Conservation (phyloP, 192 early-diverging fungal species). For the Coemansia sp. region DNA sequence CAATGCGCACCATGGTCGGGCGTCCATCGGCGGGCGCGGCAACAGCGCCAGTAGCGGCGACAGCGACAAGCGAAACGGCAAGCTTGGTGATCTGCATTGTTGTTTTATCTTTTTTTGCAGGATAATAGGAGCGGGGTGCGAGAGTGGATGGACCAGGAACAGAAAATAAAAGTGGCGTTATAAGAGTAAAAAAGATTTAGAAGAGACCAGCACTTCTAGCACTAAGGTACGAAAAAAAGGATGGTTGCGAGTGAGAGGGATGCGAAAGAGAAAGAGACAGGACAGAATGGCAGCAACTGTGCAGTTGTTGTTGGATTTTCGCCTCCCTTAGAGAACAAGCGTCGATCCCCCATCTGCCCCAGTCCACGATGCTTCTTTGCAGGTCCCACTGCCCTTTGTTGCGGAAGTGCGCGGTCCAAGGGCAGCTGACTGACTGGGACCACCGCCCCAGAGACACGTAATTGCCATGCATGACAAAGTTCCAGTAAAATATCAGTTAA, state of each 20-base stretch:
- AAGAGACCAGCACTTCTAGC: constrained; percentile 4
- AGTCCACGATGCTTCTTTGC: background rate
- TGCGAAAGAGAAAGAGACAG: background rate
- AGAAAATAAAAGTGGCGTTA: background rate
- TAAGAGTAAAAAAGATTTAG: background rate
- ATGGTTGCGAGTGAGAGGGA: background rate
- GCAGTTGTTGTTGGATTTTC: background rate
- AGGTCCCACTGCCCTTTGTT: too few species aligned
- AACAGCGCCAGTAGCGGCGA: constrained; percentile 14
- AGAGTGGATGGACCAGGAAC: background rate
- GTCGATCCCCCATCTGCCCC: constrained; percentile 2
- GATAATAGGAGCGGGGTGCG: background rate
- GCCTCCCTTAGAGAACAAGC: background rate
- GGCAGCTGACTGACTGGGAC: background rate
- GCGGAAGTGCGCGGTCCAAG: background rate
- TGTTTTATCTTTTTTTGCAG: too few species aligned
- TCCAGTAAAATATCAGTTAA: background rate
- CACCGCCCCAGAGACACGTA: background rate
- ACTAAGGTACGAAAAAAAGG: background rate
- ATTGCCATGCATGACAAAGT: background rate
- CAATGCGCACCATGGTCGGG: constrained; percentile 14
- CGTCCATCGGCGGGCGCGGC: constrained; percentile 4
- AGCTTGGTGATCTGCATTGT: constrained; percentile 35
- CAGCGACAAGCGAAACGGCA: constrained; percentile 19
- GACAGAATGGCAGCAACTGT: too few species aligned